Percentiles rank a stretch among this genome's conserved stretches.
phyloP scores from a whole-genome alignment of 164 flowering plant species.

The Taxillus chinensis region DNA sequence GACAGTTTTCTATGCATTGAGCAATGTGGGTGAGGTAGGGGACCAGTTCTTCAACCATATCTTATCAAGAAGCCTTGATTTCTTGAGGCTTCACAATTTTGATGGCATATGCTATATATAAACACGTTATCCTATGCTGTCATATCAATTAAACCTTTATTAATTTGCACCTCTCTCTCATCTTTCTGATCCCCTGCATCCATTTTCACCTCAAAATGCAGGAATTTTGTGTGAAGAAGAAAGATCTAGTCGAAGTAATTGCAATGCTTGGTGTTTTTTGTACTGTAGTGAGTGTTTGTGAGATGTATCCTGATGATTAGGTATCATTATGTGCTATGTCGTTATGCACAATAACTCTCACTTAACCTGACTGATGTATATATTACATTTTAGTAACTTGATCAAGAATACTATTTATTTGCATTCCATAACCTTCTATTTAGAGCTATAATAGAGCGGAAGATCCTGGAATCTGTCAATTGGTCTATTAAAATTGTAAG shows the following conservation, averaged over 20 bases:
- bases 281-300: constrained; percentile 35
- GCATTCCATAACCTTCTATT: constrained; percentile 23
- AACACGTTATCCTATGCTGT: too few species aligned
- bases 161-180: too few species aligned
- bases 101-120: too few species aligned
- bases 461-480: constrained; percentile 34
- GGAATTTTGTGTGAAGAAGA: constrained; percentile 79
- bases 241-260: constrained; percentile 60
- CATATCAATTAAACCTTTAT: too few species aligned
- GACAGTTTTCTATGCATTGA: constrained; percentile 49
- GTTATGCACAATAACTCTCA: background rate
- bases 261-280: constrained; percentile 68
- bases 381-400: background rate
- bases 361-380: background rate
- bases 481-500: constrained; percentile 69
- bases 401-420: constrained; percentile 2
- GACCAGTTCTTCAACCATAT: background rate
- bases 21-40: constrained; percentile 72
- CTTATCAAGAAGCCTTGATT: background rate
- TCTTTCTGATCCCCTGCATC: background rate
- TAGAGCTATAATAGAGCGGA: constrained; percentile 46
- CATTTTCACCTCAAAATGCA: constrained; percentile 18
- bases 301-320: constrained; percentile 62
- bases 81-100: background rate
- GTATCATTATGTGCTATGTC: background rate